phyloP scores from a whole-genome alignment of 2,329 filamentous ascomycete genomes.

The Clonostachys rhizophaga region DNA sequence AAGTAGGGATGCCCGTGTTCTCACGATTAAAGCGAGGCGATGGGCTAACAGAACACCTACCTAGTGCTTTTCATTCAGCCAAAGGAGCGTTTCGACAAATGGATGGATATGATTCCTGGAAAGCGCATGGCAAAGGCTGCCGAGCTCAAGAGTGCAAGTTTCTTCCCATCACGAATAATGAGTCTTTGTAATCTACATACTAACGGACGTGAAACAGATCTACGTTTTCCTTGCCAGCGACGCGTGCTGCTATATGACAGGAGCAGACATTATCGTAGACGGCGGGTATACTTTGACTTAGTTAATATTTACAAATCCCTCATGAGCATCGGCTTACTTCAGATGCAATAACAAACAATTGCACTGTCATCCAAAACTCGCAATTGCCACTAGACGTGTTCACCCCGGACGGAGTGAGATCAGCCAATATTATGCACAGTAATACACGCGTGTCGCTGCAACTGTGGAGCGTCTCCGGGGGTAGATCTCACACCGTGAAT shows the following conservation, averaged over 20 bases:
- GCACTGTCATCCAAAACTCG: no score
- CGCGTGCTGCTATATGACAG: slow-evolving; percentile 44
- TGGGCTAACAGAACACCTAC: slow-evolving; percentile 51
- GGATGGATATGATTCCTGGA: slow-evolving; percentile 67
- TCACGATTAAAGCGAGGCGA: slow-evolving; percentile 61
- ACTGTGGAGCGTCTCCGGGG: no score
- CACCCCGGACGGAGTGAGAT: no score
- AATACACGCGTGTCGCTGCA: no score
- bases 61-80: slow-evolving; percentile 66
- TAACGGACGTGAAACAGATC: slow-evolving; percentile 8
- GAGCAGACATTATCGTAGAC: slow-evolving; percentile 42
- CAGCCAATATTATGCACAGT: no score
- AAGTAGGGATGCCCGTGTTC: slow-evolving; percentile 56
- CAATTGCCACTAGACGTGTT: no score
- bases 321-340: no score
- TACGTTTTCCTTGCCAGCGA: slow-evolving; percentile 49
- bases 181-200: not conserved
- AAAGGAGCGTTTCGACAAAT: slow-evolving; percentile 48
- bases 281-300: slow-evolving; percentile 22
- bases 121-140: slow-evolving; percentile 56
- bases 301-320: no score
- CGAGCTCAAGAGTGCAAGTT: slow-evolving; percentile 59
- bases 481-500: no score
- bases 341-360: no score
- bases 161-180: not conserved